A percentile compares a stretch with the other conserved stretches of the same genome.
Conservation (phyloP, 257 asterid species). For the Salvia rosmarinus region DNA sequence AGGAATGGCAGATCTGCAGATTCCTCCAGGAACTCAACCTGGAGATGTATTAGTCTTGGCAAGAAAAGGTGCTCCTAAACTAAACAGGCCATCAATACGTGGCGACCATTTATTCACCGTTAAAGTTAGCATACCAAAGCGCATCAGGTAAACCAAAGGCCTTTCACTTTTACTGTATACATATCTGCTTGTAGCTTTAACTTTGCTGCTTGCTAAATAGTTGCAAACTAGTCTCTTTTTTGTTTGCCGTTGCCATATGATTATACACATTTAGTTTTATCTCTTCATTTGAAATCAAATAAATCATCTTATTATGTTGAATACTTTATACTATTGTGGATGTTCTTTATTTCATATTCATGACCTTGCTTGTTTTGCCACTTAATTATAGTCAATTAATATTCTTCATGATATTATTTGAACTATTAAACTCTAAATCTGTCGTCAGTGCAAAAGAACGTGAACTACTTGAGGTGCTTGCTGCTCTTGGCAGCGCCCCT, state of each 20-base stretch:
- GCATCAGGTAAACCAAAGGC: conserved; percentile 61
- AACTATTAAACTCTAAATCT: too few relatives aligned
- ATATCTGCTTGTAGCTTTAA: conserved; percentile 22
- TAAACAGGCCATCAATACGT: conserved; percentile 92
- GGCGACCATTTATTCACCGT: conserved; percentile 94
- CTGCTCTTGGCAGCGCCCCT: conserved; percentile 62
- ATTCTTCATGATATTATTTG: too few relatives aligned
- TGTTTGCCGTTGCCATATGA: neutral
- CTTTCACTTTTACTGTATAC: conserved; percentile 21
- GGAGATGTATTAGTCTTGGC: conserved; percentile 97
- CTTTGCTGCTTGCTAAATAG: conserved; percentile 9
- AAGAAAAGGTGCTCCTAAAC: conserved; percentile 93
- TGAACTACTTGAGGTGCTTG: conserved; percentile 86
- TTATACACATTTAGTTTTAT: conserved; percentile 2
- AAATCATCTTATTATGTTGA: neutral
- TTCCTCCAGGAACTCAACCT: conserved; percentile 99
- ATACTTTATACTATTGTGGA: neutral
- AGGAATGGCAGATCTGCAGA: conserved; percentile 84
- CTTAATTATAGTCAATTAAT: too few relatives aligned
- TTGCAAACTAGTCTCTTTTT: conserved; percentile 9
- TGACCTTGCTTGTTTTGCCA: too few relatives aligned
- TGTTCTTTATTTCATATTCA: conserved; percentile 2
- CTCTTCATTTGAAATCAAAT: conserved; percentile 7
- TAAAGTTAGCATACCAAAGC: conserved; percentile 89
- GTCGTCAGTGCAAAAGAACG: conserved; percentile 72